Evolutionary conservation across 805 yeast genomes (phyloP), one percentile per base, ranked within the genome.

Genomic region (Wickerhamomyces mucosus): DNA sequence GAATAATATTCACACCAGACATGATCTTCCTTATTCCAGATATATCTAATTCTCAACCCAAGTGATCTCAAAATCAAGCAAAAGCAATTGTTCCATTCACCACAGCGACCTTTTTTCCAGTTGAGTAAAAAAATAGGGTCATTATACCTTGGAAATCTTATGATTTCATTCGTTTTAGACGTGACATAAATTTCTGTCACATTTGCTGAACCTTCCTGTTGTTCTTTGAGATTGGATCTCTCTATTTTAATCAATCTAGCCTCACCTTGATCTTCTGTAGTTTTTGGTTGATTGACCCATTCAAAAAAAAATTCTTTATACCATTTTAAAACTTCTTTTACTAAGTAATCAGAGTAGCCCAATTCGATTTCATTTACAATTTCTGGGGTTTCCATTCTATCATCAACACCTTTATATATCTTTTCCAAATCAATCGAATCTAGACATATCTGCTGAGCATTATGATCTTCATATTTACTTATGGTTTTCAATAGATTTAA

Each of bases 1-100:
- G 94, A 81, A 51, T 73, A 88, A 45, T 80, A 78, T 49, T 89
- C 97, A 46, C 94, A 80, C 97, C 97, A 89, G 2, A 84, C 96
- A 52, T 89, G 97, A 51, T 89, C 97, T 51, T 89, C 97, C 7
- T 70, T 61, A 52, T 85, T 86, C 94, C 94, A 83, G 3, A 88
- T 59, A 47, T 79, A 86, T 31, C 97, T 58, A 1, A 72, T 71
- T 18, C 73, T 61, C 5, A 75, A 48, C 1, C 78, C 82, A 26
- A 88, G 58, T 0, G 95, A 73, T 18, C 75, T 64, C 33, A 88
- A 57, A 3, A 86, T 56, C 21, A 84, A 59, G 27, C 81, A 66
- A 50, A 88, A 86, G 40, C 89, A 74, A 43, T 82, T 81, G 34
- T 88, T 89, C 94, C 95, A 89, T 53, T 89, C 97, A 1, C 97